Evolutionary conservation across 106 monocot genomes (phyloP).

Genomic region (Dendrobium chrysotoxum): DNA sequence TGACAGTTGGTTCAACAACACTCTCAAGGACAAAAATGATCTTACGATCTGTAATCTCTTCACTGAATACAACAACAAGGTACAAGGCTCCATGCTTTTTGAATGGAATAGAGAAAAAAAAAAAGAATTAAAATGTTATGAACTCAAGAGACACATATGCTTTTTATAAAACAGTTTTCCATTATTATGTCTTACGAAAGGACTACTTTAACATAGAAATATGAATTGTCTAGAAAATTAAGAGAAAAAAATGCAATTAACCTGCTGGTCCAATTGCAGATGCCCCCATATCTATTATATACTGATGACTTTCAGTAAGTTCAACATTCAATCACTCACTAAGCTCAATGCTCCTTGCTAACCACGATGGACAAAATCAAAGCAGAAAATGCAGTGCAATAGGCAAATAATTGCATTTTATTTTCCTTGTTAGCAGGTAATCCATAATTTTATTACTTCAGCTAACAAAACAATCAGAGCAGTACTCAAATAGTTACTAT

Average conservation of each 20-base stretch:
- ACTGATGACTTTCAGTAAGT: not conserved
- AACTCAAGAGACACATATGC: not conserved
- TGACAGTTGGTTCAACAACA: not conserved
- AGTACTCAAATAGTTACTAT: too few species aligned
- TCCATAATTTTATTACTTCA: too few species aligned
- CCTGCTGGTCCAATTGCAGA: not conserved
- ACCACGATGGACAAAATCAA: too few species aligned
- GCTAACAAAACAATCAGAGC: too few species aligned
- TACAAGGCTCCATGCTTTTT: not conserved
- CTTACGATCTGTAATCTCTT: not conserved
- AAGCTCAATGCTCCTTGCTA: not conserved
- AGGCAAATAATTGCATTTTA: too few species aligned
- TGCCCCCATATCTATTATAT: not conserved
- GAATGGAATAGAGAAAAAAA: not conserved
- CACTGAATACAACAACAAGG: not conserved
- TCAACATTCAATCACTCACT: not conserved
- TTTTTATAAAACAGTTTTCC: not conserved
- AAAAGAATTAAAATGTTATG: not conserved
- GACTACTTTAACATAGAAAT: not conserved
- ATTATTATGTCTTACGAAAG: not conserved
- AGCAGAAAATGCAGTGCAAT: too few species aligned
- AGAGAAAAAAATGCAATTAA: not conserved
- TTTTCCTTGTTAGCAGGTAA: too few species aligned
- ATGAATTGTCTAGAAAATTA: not conserved
- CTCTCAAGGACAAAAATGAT: not conserved